phyloP scores from a whole-genome alignment of 306 rosid genomes.

The Abrus precatorius region DNA sequence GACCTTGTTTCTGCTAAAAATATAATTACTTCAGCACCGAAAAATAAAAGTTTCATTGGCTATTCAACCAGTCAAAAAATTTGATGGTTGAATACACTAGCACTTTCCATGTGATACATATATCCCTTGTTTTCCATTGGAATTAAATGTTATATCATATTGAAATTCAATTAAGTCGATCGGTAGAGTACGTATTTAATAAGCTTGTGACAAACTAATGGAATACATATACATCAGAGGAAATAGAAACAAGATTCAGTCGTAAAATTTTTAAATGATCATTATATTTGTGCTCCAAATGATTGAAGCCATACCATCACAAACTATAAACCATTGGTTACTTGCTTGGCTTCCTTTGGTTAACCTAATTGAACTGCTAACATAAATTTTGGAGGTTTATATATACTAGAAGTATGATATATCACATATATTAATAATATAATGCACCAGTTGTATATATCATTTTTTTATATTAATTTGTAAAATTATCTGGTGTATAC shows the following conservation, averaged over 20 bases:
- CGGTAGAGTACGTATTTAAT: too few relatives aligned
- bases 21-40: neutral
- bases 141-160: neutral
- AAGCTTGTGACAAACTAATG: neutral
- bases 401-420: too few relatives aligned
- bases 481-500: too few relatives aligned
- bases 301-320: neutral
- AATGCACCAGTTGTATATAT: too few relatives aligned
- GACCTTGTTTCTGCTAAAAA: conserved; percentile 8
- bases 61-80: neutral
- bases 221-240: neutral
- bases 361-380: too few relatives aligned
- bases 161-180: neutral
- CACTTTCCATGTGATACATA: neutral
- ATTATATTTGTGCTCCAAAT: neutral
- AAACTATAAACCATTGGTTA: too few relatives aligned
- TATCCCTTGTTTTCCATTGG: neutral
- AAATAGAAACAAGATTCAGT: neutral
- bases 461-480: too few relatives aligned
- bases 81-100: neutral
- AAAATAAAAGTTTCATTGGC: neutral
- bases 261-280: neutral
- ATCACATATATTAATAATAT: too few relatives aligned
- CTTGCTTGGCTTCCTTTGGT: neutral
- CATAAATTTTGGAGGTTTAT: too few relatives aligned